Evolutionary conservation across 2,329 filamentous ascomycete genomes (phyloP).

Genomic region (Fusarium avenaceum): DNA sequence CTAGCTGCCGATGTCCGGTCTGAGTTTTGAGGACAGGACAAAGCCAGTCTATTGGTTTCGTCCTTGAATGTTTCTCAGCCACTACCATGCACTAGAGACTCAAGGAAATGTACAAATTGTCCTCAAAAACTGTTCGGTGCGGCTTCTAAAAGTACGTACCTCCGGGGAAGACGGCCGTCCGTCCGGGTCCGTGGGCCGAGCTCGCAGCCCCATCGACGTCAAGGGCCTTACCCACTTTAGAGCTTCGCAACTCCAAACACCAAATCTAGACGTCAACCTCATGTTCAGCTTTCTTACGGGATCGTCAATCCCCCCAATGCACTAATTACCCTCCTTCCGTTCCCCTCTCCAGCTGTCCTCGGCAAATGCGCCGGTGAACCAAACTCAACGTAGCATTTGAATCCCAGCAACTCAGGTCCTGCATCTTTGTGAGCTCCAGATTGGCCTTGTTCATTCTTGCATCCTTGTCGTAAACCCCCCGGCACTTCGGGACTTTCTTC

Average conservation of each 20-base stretch:
- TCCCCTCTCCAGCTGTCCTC: conserved; percentile 19
- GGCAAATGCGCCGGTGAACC: conserved; percentile 44
- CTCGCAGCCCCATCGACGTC: conserved; percentile 26
- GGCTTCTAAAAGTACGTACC: conserved; percentile 39
- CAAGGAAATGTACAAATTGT: background rate
- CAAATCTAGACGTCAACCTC: conserved; percentile 27
- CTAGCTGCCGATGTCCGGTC: conserved; percentile 36
- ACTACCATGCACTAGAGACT: conserved; percentile 1
- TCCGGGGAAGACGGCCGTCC: conserved; percentile 28
- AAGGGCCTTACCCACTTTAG: conserved; percentile 22
- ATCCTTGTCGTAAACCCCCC: conserved; percentile 33
- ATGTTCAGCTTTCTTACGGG: conserved; percentile 17
- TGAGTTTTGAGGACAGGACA: conserved; percentile 7
- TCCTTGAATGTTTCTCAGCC: conserved; percentile 8
- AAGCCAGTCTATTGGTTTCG: conserved; percentile 21
- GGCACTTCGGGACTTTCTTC: conserved; percentile 32
- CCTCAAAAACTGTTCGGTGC: conserved; percentile 16
- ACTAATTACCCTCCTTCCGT: conserved; percentile 6
- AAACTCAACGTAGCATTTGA: conserved; percentile 33
- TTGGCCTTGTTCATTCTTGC: conserved; percentile 23
- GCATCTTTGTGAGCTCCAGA: conserved; percentile 17
- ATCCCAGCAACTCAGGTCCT: conserved; percentile 11
- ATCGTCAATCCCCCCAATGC: conserved; percentile 29
- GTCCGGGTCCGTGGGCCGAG: conserved; percentile 34
- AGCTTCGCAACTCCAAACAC: conserved; percentile 41